These are phyloP conservation scores for Dictyostelium intermedium DNA, from an alignment of 78 protist species.

Conservation along the genomic window DNA sequence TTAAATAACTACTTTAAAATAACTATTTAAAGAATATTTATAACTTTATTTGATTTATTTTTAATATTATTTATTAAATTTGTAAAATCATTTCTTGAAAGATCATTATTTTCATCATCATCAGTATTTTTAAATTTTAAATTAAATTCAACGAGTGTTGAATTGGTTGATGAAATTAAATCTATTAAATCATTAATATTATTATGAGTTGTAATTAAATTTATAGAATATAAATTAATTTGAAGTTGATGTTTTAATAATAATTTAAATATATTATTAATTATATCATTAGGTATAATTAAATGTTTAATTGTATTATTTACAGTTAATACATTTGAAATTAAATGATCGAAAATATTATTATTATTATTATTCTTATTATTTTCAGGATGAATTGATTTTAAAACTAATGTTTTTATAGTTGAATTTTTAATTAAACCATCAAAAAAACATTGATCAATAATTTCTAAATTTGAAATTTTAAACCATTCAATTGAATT, in stretches of 20 bases:
- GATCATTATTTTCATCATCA: not conserved
- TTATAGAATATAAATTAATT: not conserved
- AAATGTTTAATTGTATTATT: not conserved
- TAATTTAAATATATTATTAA: too few species aligned
- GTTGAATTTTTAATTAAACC: not conserved
- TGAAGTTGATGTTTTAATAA: not conserved
- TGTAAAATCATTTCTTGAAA: not conserved
- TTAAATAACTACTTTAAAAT: too few species aligned
- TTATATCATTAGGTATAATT: not conserved
- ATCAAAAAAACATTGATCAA: not conserved
- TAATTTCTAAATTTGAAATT: not conserved
- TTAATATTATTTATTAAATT: too few species aligned
- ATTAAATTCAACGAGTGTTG: not conserved
- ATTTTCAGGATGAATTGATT: not conserved
- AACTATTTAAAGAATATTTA: too few species aligned
- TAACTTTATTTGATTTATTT: too few species aligned
- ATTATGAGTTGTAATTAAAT: not conserved
- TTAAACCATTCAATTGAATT: not conserved
- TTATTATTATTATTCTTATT: too few species aligned
- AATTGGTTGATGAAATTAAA: not conserved
- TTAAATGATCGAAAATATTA: not conserved
- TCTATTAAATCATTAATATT: not conserved
- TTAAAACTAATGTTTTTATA: not conserved
- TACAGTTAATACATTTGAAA: not conserved
- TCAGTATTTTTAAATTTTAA: not conserved